Evolutionary conservation across 345 rosid genomes (phyloP).

Genomic region (Gossypium mustelinum): DNA sequence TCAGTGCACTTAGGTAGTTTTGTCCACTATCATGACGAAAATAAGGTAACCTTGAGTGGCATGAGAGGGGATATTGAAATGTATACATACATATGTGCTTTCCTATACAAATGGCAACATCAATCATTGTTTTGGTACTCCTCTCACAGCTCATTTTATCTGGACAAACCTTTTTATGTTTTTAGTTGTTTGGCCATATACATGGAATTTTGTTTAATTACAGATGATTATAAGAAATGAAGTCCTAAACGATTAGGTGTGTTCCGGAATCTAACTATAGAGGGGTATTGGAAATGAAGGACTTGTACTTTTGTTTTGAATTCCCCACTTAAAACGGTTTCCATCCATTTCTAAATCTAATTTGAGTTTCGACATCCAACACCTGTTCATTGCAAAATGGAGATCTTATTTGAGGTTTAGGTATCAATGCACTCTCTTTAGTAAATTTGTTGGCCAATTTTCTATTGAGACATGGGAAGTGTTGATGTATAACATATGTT

Average conservation of each 20-base stretch:
- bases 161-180: neutral
- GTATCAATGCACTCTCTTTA: neutral
- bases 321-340: neutral
- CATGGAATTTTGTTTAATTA: neutral
- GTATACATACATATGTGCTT: neutral
- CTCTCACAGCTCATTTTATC: slow-evolving; percentile 2
- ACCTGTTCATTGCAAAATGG: neutral
- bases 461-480: neutral
- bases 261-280: neutral
- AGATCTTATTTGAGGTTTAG: neutral
- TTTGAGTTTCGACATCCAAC: neutral
- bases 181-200: slow-evolving; percentile 3
- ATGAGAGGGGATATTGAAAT: neutral
- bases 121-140: neutral
- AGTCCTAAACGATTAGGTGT: neutral
- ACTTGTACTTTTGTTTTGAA: neutral
- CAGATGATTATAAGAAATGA: neutral
- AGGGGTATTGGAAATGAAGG: slow-evolving; percentile 1
- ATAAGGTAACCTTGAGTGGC: neutral
- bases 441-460: slow-evolving; percentile 1
- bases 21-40: neutral
- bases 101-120: neutral
- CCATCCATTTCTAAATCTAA: neutral
- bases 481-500: neutral
- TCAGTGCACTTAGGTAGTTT: neutral